Base-by-base conservation (phyloP, 371 early-diverging fungal genomes). In the Haplosporangium sp. region DNA sequence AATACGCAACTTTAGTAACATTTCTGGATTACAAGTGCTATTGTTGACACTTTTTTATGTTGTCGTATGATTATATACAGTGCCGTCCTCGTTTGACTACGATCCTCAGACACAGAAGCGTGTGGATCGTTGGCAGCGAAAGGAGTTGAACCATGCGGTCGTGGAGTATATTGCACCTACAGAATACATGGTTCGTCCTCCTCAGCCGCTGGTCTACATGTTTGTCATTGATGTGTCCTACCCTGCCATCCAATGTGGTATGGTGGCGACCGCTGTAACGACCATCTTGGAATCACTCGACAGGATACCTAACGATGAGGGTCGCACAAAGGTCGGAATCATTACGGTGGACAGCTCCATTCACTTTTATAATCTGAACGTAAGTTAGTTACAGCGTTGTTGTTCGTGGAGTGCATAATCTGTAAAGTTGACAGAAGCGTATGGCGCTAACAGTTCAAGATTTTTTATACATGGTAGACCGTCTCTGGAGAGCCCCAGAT, bases 141-240 rank as follows among this genome's bases (percentile, higher is more conserved):
- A 95, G 20, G 98, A 97, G 67, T 83, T 97, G 61, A 93, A 94
- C 69, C 89, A 95, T 81, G 84, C 94, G 7, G 95, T 95, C 38
- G 95, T 97, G 7, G 98, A 98, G 80, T 97, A 92, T 82, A 86
- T 96, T 59, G 98, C 98, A 1, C 96, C 98, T 6, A 89, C 92
- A n/a, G 96, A 96, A 80, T 96, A 96, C 83, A 96, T 95, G 96
- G 91, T 91, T 12, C 90, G 93, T 8, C 96, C 98, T 16, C 98
- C 98, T 45, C 96, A 96, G 83, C 96, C 98, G 20, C 93, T 96
- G 42, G 95, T 96, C 8, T 92, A 92, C 67, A 82, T 97, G 54
- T 98, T 98, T 82, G 85, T 98, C 20, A 93, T 98, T 53, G 98
- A 98, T 82, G 97, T 97, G 0, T 95, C 96, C 2, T 93, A 90